Conservation (phyloP, 1,139 yeast genomes). For the Geotrichum fermentans region DNA sequence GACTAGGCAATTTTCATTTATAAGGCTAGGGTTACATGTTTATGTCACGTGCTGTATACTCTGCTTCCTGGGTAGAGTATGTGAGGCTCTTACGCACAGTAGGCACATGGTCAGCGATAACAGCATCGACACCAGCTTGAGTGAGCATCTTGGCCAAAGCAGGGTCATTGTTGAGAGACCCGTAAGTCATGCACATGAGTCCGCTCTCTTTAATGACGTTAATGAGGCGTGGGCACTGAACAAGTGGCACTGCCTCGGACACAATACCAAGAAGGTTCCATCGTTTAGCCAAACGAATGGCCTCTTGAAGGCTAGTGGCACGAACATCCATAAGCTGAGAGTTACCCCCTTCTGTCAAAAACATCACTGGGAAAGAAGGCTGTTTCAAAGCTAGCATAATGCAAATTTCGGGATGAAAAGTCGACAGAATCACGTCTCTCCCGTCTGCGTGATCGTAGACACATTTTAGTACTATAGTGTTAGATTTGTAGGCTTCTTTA, state of each 20-base stretch:
- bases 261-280: slow-evolving; percentile 94
- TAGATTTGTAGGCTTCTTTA: slow-evolving; percentile 34
- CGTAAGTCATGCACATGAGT: slow-evolving; percentile 92
- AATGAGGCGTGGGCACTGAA: slow-evolving; percentile 82
- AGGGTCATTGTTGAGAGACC: slow-evolving; percentile 78
- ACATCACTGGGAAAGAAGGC: slow-evolving; percentile 75
- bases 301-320: slow-evolving; percentile 84
- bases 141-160: slow-evolving; percentile 79
- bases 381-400: slow-evolving; percentile 81
- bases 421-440: slow-evolving; percentile 83
- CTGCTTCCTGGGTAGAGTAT: slow-evolving; percentile 85
- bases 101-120: slow-evolving; percentile 88
- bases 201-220: slow-evolving; percentile 87
- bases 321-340: slow-evolving; percentile 79
- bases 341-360: slow-evolving; percentile 85
- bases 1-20: neutral
- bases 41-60: neutral
- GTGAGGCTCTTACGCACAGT: slow-evolving; percentile 84
- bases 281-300: slow-evolving; percentile 81
- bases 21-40: neutral
- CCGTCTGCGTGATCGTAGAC: slow-evolving; percentile 77
- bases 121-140: slow-evolving; percentile 96
- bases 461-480: slow-evolving; percentile 55
- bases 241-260: slow-evolving; percentile 78
- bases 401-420: slow-evolving; percentile 94